Conservation (phyloP, 768 basidiomycete species). For the Boletus barrowsii region DNA sequence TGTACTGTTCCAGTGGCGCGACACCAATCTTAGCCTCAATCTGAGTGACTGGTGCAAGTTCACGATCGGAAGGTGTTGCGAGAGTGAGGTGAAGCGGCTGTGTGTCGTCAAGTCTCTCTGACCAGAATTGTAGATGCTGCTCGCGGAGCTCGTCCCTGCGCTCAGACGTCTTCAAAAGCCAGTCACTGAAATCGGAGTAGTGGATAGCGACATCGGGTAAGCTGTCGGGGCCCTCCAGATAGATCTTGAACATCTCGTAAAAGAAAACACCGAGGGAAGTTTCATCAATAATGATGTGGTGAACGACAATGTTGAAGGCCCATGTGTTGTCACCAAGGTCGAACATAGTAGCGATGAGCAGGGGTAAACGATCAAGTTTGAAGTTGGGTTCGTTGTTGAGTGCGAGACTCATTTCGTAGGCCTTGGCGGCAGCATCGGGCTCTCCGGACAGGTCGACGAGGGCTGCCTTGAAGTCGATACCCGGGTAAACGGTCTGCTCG, state of each 20-base stretch:
- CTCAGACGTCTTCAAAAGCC: conserved; percentile 28
- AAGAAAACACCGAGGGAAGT: conserved; percentile 30
- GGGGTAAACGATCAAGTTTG: conserved; percentile 24
- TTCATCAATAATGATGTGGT: conserved; percentile 32
- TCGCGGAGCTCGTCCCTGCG: conserved; percentile 26
- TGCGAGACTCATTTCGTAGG: conserved; percentile 30
- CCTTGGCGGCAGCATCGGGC: conserved; percentile 21
- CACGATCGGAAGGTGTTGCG: conserved; percentile 24
- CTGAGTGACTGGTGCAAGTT: conserved; percentile 29
- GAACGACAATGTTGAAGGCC: conserved; percentile 30
- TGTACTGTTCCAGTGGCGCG: conserved; percentile 18
- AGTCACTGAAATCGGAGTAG: conserved; percentile 21
- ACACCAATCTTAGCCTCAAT: conserved; percentile 23
- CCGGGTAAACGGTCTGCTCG: conserved; percentile 28
- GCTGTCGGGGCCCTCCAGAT: conserved; percentile 25
- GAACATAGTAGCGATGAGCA: conserved; percentile 28
- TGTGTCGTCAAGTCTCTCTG: conserved; percentile 12
- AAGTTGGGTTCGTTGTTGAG: conserved; percentile 24
- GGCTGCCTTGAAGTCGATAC: conserved; percentile 21
- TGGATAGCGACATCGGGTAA: conserved; percentile 23
- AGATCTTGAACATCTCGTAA: conserved; percentile 28
- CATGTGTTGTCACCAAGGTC: conserved; percentile 17
- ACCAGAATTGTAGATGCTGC: conserved; percentile 26
- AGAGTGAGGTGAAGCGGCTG: conserved; percentile 23
- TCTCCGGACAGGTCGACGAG: conserved; percentile 30